phyloP scores from a whole-genome alignment of 1,284 basidiomycete species.

The Trichosporon inkin region DNA sequence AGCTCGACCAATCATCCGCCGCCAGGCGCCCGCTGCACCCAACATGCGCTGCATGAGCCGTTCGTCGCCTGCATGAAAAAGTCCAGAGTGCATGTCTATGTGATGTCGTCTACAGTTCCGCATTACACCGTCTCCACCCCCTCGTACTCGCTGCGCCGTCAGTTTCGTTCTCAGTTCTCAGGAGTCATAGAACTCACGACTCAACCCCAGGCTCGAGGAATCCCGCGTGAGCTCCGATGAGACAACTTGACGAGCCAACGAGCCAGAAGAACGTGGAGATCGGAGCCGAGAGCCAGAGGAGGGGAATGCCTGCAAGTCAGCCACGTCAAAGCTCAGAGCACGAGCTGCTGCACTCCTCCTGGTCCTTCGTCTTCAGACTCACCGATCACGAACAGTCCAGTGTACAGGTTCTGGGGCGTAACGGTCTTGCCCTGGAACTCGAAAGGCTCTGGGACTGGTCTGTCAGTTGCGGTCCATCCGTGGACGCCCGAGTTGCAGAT shows the following conservation, averaged over 20 bases:
- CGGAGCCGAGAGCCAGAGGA: slow-evolving; percentile 50
- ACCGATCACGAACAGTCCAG: slow-evolving; percentile 51
- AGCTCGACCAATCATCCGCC: neutral
- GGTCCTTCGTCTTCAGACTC: neutral
- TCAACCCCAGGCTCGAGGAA: slow-evolving; percentile 57
- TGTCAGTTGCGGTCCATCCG: slow-evolving; percentile 16
- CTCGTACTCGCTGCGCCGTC: slow-evolving; percentile 1
- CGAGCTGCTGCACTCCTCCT: too few species aligned
- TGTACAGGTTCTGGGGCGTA: slow-evolving; percentile 62
- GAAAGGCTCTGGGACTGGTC: slow-evolving; percentile 44
- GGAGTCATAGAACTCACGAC: slow-evolving; percentile 8
- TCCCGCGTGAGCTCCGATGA: slow-evolving; percentile 55
- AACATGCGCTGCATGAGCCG: too few species aligned
- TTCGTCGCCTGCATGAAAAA: neutral
- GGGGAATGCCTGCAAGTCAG: slow-evolving; percentile 34
- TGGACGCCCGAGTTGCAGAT: too few species aligned
- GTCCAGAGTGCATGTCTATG: neutral
- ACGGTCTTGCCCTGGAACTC: slow-evolving; percentile 53
- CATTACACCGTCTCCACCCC: neutral
- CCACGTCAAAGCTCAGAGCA: neutral
- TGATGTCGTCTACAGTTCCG: neutral
- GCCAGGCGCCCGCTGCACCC: neutral
- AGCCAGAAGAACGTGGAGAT: slow-evolving; percentile 51
- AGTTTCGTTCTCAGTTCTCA: neutral
- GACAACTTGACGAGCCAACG: slow-evolving; percentile 49